Evolutionary conservation across 1,284 basidiomycete genomes (phyloP).

Genomic region (Fomitiporia mediterranea): DNA sequence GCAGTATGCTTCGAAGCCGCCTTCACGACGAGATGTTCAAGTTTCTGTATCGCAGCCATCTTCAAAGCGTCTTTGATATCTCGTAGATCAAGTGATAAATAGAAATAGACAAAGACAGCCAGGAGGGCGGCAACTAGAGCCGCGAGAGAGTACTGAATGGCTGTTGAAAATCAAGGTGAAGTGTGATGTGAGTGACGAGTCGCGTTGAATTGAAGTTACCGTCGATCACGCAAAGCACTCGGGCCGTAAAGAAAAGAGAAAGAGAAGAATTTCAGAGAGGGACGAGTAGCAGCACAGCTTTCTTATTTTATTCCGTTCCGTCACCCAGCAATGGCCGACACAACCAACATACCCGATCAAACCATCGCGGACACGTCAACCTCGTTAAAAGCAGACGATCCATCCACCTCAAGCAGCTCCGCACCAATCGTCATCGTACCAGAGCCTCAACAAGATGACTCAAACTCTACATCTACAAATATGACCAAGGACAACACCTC

Average conservation of each 20-base stretch:
- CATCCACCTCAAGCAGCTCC: not conserved
- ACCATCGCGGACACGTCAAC: not conserved
- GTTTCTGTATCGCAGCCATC: constrained; percentile 34
- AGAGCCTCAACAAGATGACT: not conserved
- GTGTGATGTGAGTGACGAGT: too few species aligned
- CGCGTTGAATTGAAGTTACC: too few species aligned
- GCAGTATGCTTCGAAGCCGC: constrained; percentile 69
- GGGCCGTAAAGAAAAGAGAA: too few species aligned
- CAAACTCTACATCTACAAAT: too few species aligned
- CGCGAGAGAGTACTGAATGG: not conserved
- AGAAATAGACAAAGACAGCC: constrained; percentile 6
- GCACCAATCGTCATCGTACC: not conserved
- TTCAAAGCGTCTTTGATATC: constrained; percentile 2
- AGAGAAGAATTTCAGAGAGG: too few species aligned
- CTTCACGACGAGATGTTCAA: constrained; percentile 49
- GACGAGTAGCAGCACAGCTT: too few species aligned
- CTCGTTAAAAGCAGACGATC: not conserved
- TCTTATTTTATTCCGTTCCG: not conserved
- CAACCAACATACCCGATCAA: not conserved
- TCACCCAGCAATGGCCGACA: not conserved
- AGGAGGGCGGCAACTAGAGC: constrained; percentile 1
- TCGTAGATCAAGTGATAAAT: not conserved
- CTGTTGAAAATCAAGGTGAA: not conserved
- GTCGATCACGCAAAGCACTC: too few species aligned
- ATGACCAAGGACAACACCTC: not conserved